Conservation (phyloP, 129 eudicot genomes). For the Ambrosia trifida region DNA sequence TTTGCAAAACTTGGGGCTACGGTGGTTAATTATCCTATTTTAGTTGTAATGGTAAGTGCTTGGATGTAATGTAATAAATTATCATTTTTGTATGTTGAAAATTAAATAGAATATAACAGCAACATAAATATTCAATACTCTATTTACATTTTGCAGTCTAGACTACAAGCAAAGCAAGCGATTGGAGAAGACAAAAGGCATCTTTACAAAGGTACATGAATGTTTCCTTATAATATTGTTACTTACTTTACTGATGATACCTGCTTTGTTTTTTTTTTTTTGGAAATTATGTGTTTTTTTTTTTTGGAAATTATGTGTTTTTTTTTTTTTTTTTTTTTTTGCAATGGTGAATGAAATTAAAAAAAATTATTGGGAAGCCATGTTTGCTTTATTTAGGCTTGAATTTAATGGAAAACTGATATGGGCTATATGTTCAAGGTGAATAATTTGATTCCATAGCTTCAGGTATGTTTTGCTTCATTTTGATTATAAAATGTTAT, state of each 20-base stretch:
- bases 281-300: no score
- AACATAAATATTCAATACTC: background rate
- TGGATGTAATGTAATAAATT: background rate
- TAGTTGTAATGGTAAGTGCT: slow-evolving; percentile 79
- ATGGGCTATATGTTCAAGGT: no score
- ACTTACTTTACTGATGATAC: slow-evolving; percentile 12
- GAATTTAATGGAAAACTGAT: no score
- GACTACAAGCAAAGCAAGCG: slow-evolving; percentile 90
- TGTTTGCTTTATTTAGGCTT: no score
- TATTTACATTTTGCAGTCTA: slow-evolving; percentile 52
- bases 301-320: no score
- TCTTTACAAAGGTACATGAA: slow-evolving; percentile 71
- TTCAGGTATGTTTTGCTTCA: no score
- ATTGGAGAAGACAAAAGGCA: slow-evolving; percentile 67
- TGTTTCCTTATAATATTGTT: background rate
- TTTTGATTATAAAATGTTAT: no score
- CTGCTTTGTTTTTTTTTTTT: no score
- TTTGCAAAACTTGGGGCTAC: slow-evolving; percentile 99
- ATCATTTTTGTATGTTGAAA: background rate
- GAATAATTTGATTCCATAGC: no score
- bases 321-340: no score
- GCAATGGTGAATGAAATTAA: no score
- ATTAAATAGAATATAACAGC: background rate
- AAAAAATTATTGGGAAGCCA: no score
- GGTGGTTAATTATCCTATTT: slow-evolving; percentile 87